Evolutionary conservation across 1,139 yeast genomes (phyloP).

Genomic region (Candida freyschussii): DNA sequence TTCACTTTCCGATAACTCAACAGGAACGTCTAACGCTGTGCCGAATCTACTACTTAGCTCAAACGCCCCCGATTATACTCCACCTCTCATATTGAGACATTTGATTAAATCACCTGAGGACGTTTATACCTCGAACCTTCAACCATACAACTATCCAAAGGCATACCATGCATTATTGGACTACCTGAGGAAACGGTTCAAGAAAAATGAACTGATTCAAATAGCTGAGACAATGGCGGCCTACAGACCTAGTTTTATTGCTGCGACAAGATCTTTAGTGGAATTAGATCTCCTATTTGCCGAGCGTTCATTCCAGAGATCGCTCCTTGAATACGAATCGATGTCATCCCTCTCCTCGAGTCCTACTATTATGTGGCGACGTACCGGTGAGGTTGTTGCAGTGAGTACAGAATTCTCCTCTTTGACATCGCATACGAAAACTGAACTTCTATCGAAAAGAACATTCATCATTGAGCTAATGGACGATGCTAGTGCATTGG

Average conservation of each 20-base stretch:
- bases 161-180: slow-evolving; percentile 60
- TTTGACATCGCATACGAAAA: slow-evolving; percentile 45
- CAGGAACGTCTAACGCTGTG: slow-evolving; percentile 8
- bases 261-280: slow-evolving; percentile 64
- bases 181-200: slow-evolving; percentile 50
- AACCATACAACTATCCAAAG: slow-evolving; percentile 61
- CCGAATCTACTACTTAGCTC: slow-evolving; percentile 15
- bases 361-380: slow-evolving; percentile 73
- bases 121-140: slow-evolving; percentile 47
- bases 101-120: slow-evolving; percentile 61
- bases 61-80: slow-evolving; percentile 37
- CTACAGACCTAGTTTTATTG: slow-evolving; percentile 66
- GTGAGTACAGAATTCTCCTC: slow-evolving; percentile 63
- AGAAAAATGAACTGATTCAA: slow-evolving; percentile 46
- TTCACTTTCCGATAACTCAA: slow-evolving; percentile 27
- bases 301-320: slow-evolving; percentile 65
- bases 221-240: slow-evolving; percentile 65
- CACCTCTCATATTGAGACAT: slow-evolving; percentile 57
- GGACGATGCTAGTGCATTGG: slow-evolving; percentile 79
- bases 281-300: slow-evolving; percentile 63
- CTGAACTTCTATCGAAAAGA: slow-evolving; percentile 28
- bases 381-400: slow-evolving; percentile 73
- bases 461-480: slow-evolving; percentile 79
- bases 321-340: slow-evolving; percentile 59
- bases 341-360: slow-evolving; percentile 45